Evolutionary conservation across 192 early-diverging fungal species (phyloP).

Genomic region (Coemansia sp.): DNA sequence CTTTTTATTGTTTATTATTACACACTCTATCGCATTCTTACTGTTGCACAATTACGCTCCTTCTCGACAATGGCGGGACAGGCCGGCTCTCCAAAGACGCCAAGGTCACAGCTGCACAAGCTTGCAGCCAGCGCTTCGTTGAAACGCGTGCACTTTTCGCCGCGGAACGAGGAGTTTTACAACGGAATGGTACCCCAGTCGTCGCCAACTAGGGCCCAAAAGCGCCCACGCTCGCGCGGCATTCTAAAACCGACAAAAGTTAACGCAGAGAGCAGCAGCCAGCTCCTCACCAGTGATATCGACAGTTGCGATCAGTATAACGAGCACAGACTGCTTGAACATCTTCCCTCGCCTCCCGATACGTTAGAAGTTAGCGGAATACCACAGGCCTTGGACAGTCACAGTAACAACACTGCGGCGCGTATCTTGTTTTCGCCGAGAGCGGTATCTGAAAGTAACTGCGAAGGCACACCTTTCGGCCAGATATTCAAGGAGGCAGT

Average conservation of each 20-base stretch:
- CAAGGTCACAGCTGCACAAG: not conserved
- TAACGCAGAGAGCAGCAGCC: not conserved
- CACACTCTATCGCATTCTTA: not conserved
- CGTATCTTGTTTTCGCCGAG: conserved; percentile 1
- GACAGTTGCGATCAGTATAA: conserved; percentile 12
- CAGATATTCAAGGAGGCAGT: conserved; percentile 13
- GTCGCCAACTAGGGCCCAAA: conserved; percentile 42
- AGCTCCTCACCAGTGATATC: conserved; percentile 18
- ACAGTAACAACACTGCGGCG: not conserved
- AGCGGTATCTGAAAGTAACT: not conserved
- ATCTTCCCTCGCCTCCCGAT: conserved; percentile 11
- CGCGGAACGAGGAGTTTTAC: conserved; percentile 43
- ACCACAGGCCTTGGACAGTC: not conserved
- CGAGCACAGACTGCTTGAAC: conserved; percentile 15
- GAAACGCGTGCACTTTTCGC: conserved; percentile 50
- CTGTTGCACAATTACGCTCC: not conserved
- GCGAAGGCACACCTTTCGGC: conserved; percentile 1
- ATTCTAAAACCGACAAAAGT: conserved; percentile 36
- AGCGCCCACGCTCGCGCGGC: conserved; percentile 30
- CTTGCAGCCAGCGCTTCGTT: conserved; percentile 14
- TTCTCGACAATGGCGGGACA: not conserved
- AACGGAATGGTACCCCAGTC: conserved; percentile 40
- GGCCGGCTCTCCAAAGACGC: not conserved
- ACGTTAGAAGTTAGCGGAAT: not conserved
- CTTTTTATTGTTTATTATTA: too few relatives aligned